phyloP scores from a whole-genome alignment of 208 protist genomes.

The Trypanosoma vivax region DNA sequence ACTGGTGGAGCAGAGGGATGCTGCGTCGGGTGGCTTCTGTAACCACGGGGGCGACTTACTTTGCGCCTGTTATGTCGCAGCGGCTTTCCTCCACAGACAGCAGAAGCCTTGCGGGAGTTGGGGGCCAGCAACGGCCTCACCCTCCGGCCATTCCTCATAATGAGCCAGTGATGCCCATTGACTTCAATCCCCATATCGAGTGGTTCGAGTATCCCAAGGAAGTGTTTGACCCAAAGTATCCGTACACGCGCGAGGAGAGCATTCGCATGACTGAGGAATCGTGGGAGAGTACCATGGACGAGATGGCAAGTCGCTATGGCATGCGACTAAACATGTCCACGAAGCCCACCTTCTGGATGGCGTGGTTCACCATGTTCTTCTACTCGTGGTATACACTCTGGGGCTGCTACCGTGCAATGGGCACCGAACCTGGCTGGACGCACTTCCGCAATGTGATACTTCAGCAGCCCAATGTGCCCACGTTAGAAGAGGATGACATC shows the following conservation, averaged over 20 bases:
- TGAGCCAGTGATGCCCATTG: constrained; percentile 80
- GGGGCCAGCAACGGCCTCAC: constrained; percentile 30
- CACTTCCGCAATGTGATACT: constrained; percentile 71
- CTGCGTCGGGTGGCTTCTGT: constrained; percentile 10
- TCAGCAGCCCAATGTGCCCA: constrained; percentile 61
- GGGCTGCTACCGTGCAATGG: constrained; percentile 85
- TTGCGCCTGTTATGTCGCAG: not conserved
- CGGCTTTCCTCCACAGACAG: constrained; percentile 49
- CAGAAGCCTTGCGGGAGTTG: constrained; percentile 34
- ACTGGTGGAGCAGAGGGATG: no score
- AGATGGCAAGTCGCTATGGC: constrained; percentile 86
- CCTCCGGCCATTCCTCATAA: constrained; percentile 71
- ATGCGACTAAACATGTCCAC: constrained; percentile 82
- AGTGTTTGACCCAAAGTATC: constrained; percentile 85
- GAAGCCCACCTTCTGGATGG: constrained; percentile 83
- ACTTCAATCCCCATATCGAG: constrained; percentile 90
- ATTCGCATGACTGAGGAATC: constrained; percentile 87
- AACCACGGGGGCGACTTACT: not conserved
- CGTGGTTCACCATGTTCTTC: constrained; percentile 75
- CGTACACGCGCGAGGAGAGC: constrained; percentile 85
- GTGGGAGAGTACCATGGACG: constrained; percentile 86
- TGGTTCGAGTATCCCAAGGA: constrained; percentile 91
- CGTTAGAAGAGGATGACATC: constrained; percentile 85
- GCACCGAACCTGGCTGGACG: constrained; percentile 74
- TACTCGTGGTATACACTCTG: constrained; percentile 87